Base-by-base conservation (phyloP, 176 grass and related monocot genomes). In the Cenchrus americanus region DNA sequence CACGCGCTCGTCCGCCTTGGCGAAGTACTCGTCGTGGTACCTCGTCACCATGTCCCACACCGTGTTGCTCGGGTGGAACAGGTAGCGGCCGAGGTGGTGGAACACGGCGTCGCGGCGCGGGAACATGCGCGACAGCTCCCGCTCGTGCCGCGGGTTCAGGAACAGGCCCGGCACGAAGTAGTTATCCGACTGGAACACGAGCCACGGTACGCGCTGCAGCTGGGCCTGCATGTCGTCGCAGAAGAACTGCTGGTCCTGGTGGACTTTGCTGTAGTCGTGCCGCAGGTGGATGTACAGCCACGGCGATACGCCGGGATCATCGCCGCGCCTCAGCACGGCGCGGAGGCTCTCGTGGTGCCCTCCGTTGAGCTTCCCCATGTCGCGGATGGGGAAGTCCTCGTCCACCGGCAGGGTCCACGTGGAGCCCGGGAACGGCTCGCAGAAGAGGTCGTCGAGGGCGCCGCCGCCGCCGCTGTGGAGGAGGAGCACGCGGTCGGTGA, bases 91-190 rank as follows among this genome's bases (percentile, higher is more conserved):
- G 34, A 37, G 34, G 34, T 37, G 34, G 34, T 37, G 34, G 34
- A 37, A 37, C 34, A 37, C 34, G 2, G 34, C 34, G 34, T 37
- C 34, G 34, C 34, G 34, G 34, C 34, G 34, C 34, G 34, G 34
- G 34, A 37, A 37, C 34, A 37, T 37, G 34, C 34, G 34, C 34
- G 34, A 37, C 34, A 37, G 34, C 34, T 37, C 34, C 34, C 34
- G 34, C 12, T 92, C 73, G 49, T 44, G 73, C 53, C 78, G 53
- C 11, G 82, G 87, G 15, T 84, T 41, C 1, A 84, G 86, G 81
- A 92, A 92, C 6, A 94, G 34, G 0, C 77, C 87, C 11, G 92
- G 90, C 14, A 65, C 40, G 73, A 94, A 87, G 82, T 94, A 94
- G 78, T 89, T 84, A 74, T 94, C 85, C 0, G 92, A 82, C 21